Percentiles rank a stretch among this genome's conserved stretches.
Conservation (phyloP, 73 alveolate genomes). For the Uronychia binucleata region DNA sequence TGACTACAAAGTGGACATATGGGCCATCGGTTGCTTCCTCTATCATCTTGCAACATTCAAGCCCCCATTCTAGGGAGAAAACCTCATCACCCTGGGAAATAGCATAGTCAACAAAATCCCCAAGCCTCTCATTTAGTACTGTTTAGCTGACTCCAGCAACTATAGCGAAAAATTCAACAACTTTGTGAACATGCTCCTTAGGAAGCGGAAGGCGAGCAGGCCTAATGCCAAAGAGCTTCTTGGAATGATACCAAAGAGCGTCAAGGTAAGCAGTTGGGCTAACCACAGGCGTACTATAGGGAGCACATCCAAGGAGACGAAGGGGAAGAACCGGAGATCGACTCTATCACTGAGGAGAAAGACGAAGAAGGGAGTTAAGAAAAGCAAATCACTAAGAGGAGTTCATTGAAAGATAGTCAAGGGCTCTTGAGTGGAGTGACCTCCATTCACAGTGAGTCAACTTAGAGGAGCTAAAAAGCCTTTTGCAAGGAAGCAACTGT, state of each 20-base stretch:
- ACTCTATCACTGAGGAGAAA: neutral
- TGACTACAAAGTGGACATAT: constrained; percentile 95
- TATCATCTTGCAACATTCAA: constrained; percentile 90
- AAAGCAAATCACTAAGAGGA: neutral
- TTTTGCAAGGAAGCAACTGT: neutral
- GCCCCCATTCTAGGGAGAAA: constrained; percentile 98
- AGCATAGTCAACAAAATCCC: constrained; percentile 89
- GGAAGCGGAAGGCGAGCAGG: constrained; percentile 4
- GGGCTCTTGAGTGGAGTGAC: neutral
- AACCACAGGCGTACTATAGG: neutral
- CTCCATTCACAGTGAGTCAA: neutral
- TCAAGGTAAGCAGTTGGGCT: neutral
- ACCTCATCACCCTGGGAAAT: constrained; percentile 93
- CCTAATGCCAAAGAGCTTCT: constrained; percentile 14
- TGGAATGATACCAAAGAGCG: neutral
- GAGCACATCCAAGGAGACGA: neutral
- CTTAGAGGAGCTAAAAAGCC: neutral
- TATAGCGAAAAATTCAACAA: neutral
- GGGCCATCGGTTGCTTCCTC: constrained; percentile 97
- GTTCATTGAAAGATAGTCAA: neutral
- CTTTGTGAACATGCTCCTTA: constrained; percentile 12
- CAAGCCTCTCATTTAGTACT: constrained; percentile 26
- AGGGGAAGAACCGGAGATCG: neutral
- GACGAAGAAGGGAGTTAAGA: neutral
- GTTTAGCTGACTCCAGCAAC: neutral